These are phyloP conservation scores for Brachypodium distachyon DNA, from an alignment of 202 grass and related monocot genomes.

Conservation along the genomic window DNA sequence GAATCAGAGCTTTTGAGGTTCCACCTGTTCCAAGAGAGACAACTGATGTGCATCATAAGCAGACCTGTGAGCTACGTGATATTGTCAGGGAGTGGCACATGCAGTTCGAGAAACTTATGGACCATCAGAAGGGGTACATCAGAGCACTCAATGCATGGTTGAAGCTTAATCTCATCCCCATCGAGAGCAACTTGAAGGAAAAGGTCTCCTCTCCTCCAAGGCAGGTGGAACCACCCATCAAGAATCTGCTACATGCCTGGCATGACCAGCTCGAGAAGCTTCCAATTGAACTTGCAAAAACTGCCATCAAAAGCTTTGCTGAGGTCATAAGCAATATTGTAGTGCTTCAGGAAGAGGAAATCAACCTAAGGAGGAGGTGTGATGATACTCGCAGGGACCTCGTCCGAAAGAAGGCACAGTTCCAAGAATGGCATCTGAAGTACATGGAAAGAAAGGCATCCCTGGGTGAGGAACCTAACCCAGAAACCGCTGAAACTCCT, in stretches of 20 bases:
- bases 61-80: slow-evolving; percentile 50
- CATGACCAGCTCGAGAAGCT: slow-evolving; percentile 68
- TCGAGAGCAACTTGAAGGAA: slow-evolving; percentile 85
- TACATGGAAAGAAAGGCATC: slow-evolving; percentile 47
- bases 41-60: slow-evolving; percentile 46
- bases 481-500: slow-evolving; percentile 23
- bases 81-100: slow-evolving; percentile 63
- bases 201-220: slow-evolving; percentile 88
- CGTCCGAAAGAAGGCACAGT: slow-evolving; percentile 40
- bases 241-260: slow-evolving; percentile 71
- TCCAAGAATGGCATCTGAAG: slow-evolving; percentile 57
- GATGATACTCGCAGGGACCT: slow-evolving; percentile 58
- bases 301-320: slow-evolving; percentile 57
- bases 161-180: slow-evolving; percentile 77
- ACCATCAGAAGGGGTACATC: slow-evolving; percentile 71
- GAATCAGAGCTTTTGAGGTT: slow-evolving; percentile 45
- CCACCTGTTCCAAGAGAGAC: slow-evolving; percentile 52
- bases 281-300: slow-evolving; percentile 62
- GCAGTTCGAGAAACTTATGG: slow-evolving; percentile 69
- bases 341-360: slow-evolving; percentile 55
- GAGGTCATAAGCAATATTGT: slow-evolving; percentile 57
- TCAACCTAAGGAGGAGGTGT: slow-evolving; percentile 52
- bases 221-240: slow-evolving; percentile 54
- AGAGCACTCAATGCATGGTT: slow-evolving; percentile 81
- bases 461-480: slow-evolving; percentile 40